Conservation (phyloP, 768 basidiomycete species). For the Termitomyces sp. region DNA sequence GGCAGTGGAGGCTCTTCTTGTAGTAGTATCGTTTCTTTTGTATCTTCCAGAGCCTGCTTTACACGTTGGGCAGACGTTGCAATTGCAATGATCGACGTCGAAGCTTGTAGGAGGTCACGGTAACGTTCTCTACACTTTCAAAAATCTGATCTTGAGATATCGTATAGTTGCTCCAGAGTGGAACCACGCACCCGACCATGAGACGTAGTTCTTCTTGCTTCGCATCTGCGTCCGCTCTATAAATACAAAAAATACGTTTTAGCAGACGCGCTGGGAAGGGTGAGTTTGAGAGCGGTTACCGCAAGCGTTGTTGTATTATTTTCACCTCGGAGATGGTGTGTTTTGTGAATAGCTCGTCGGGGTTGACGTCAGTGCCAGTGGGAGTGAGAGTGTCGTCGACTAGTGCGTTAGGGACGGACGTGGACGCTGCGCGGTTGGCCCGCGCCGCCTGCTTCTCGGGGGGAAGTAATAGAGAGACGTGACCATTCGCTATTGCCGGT, state of each 20-base stretch:
- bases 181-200: slow-evolving; percentile 82
- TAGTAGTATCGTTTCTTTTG: slow-evolving; percentile 45
- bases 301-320: slow-evolving; percentile 58
- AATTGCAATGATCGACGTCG: slow-evolving; percentile 78
- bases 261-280: not conserved
- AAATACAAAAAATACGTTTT: slow-evolving; percentile 17
- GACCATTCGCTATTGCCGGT: slow-evolving; percentile 19
- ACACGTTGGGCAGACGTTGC: slow-evolving; percentile 65
- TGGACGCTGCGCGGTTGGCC: slow-evolving; percentile 7
- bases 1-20: slow-evolving; percentile 41
- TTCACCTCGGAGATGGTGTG: slow-evolving; percentile 70
- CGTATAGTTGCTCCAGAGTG: not conserved
- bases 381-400: slow-evolving; percentile 14
- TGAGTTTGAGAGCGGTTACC: slow-evolving; percentile 29
- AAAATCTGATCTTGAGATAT: slow-evolving; percentile 27
- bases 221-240: slow-evolving; percentile 74
- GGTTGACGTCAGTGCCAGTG: slow-evolving; percentile 32
- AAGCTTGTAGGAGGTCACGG: slow-evolving; percentile 81
- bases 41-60: slow-evolving; percentile 56
- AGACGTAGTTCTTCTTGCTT: slow-evolving; percentile 85
- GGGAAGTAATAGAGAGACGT: slow-evolving; percentile 13
- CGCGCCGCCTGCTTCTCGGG: slow-evolving; percentile 8
- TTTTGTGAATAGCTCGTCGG: slow-evolving; percentile 72
- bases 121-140: slow-evolving; percentile 85
- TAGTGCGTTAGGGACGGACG: slow-evolving; percentile 16